A percentile compares a stretch with the other conserved stretches of the same genome.
These are phyloP conservation scores for Pelargonium myrrhifolium DNA, from an alignment of 441 rosid species.

Conservation along the genomic window DNA sequence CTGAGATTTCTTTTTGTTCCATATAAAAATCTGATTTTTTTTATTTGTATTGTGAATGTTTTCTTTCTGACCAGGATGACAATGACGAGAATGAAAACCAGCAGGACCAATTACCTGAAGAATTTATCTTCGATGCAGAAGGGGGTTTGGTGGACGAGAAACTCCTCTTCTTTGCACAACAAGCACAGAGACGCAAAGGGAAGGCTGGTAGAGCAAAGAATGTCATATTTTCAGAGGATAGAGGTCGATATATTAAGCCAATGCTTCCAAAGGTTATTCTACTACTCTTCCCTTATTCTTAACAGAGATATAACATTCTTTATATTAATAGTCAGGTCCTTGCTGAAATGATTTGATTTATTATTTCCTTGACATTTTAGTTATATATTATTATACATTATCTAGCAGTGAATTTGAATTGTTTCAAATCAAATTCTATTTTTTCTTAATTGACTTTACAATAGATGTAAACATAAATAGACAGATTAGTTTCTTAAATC, in stretches of 20 bases:
- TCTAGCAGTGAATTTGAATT: neutral
- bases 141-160: constrained; percentile 98
- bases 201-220: constrained; percentile 99
- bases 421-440: neutral
- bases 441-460: neutral
- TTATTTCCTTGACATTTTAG: neutral
- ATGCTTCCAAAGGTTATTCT: constrained; percentile 89
- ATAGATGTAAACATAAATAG: neutral
- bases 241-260: constrained; percentile 96
- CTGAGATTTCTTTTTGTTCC: constrained; percentile 3
- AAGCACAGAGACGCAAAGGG: constrained; percentile 84
- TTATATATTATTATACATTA: neutral
- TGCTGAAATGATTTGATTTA: neutral
- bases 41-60: constrained; percentile 11
- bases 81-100: constrained; percentile 77
- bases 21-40: constrained; percentile 1
- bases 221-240: constrained; percentile 92
- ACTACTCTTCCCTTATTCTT: constrained; percentile 8
- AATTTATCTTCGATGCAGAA: constrained; percentile 95
- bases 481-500: neutral
- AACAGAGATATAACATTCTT: constrained; percentile 2
- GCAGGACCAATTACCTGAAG: constrained; percentile 93
- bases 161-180: constrained; percentile 96
- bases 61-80: constrained; percentile 42
- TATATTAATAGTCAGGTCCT: neutral